A percentile compares a stretch with the other conserved stretches of the same genome.
Conservation (phyloP, 495 filamentous ascomycete genomes). For the Penicillium arizonense region DNA sequence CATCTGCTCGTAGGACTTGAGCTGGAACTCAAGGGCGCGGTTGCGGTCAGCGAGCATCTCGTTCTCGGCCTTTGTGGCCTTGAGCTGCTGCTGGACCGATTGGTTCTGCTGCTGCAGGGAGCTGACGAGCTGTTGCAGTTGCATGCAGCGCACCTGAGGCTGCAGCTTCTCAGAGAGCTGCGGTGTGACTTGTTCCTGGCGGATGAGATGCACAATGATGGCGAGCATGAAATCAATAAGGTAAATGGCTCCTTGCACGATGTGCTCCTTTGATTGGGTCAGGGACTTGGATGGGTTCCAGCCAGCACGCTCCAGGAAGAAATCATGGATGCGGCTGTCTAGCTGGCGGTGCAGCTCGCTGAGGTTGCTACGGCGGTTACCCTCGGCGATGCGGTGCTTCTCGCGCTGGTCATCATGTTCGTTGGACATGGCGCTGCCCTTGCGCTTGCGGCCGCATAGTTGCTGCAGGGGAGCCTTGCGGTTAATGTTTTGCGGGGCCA, state of each 20-base stretch:
- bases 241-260: conserved; percentile 44
- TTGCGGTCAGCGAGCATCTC: conserved; percentile 38
- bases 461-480: conserved; percentile 47
- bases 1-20: conserved; percentile 44
- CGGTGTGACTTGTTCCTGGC: conserved; percentile 40
- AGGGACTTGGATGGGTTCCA: conserved; percentile 48
- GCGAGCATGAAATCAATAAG: conserved; percentile 44
- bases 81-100: conserved; percentile 34
- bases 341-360: conserved; percentile 45
- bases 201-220: conserved; percentile 41
- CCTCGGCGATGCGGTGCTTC: conserved; percentile 48
- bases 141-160: conserved; percentile 43
- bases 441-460: conserved; percentile 46
- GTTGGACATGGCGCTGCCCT: conserved; percentile 33
- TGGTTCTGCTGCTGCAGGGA: conserved; percentile 45
- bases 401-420: conserved; percentile 45
- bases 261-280: conserved; percentile 48
- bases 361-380: conserved; percentile 44
- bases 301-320: conserved; percentile 44
- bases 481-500: conserved; percentile 41
- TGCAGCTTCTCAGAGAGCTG: conserved; percentile 44
- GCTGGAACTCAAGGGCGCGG: conserved; percentile 40
- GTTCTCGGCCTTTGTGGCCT: conserved; percentile 39
- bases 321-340: conserved; percentile 41
- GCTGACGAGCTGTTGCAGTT: conserved; percentile 37